phyloP scores from a whole-genome alignment of 257 asterid species.

The Handroanthus guayacan region DNA sequence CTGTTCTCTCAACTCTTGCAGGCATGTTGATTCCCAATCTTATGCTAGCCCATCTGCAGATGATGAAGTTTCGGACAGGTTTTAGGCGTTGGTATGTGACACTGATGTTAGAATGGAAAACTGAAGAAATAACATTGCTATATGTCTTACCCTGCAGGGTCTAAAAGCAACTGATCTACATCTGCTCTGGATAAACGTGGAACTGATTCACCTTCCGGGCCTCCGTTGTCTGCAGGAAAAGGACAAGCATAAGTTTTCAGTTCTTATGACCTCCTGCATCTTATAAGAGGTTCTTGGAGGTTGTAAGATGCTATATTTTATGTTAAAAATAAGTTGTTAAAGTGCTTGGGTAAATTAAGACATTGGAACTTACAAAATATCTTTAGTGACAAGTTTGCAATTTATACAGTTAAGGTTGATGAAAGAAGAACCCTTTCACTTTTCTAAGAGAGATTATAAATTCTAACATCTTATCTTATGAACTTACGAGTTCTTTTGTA shows the following conservation, averaged over 20 bases:
- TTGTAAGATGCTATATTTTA: no score
- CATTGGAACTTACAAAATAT: no score
- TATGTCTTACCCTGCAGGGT: slow-evolving; percentile 76
- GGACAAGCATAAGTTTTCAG: background rate
- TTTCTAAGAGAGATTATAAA: no score
- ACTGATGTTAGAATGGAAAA: background rate
- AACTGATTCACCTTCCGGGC: slow-evolving; percentile 58
- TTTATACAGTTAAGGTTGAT: no score
- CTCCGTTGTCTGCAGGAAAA: slow-evolving; percentile 60
- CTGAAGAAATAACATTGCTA: background rate
- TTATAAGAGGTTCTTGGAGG: no score
- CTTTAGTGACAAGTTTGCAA: no score
- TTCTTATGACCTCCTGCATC: no score
- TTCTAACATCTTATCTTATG: no score
- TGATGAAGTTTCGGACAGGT: background rate
- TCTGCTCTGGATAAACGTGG: slow-evolving; percentile 76
- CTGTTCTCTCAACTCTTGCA: slow-evolving; percentile 83
- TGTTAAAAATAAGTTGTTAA: no score
- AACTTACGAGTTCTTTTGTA: no score
- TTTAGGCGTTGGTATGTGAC: background rate
- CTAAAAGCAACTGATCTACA: slow-evolving; percentile 75
- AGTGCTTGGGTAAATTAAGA: background rate
- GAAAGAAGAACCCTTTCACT: no score
- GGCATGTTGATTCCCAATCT: slow-evolving; percentile 91
- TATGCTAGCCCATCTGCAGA: slow-evolving; percentile 83